Evolutionary conservation across 1,284 basidiomycete species (phyloP).

Genomic region (Ganoderma boninense): DNA sequence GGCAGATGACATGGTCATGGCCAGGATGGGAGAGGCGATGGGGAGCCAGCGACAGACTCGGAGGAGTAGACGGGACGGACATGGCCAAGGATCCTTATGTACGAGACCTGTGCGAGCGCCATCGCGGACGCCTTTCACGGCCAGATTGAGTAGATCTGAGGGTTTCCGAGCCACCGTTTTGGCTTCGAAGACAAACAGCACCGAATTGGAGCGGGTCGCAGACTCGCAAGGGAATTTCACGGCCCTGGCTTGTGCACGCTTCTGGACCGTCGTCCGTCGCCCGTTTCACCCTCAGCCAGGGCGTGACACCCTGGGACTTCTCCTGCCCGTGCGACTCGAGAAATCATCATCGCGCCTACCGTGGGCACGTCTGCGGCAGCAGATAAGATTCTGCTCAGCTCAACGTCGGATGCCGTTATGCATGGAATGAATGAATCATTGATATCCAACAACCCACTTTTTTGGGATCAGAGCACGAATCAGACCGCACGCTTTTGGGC

Average conservation of each 20-base stretch:
- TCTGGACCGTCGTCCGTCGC: conserved; percentile 36
- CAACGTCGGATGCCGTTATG: conserved; percentile 40
- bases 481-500: conserved; percentile 26
- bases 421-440: conserved; percentile 39
- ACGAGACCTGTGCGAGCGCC: conserved; percentile 33
- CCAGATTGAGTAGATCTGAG: conserved; percentile 37
- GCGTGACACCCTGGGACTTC: conserved; percentile 34
- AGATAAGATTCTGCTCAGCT: conserved; percentile 39
- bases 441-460: conserved; percentile 32
- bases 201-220: conserved; percentile 34
- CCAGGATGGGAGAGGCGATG: conserved; percentile 28
- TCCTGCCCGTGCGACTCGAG: conserved; percentile 33
- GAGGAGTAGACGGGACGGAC: conserved; percentile 33
- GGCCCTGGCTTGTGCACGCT: conserved; percentile 37
- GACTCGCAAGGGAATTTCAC: conserved; percentile 27
- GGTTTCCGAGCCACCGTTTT: conserved; percentile 34
- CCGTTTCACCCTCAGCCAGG: conserved; percentile 31
- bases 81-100: conserved; percentile 35
- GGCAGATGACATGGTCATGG: conserved; percentile 46
- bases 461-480: conserved; percentile 30
- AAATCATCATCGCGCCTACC: conserved; percentile 31
- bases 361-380: conserved; percentile 31
- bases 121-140: conserved; percentile 34
- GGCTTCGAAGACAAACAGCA: conserved; percentile 34
- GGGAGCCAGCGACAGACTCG: conserved; percentile 20